Base-by-base conservation (phyloP, 108 stramenopile species). In the Cyclostephanos tholiformis region DNA sequence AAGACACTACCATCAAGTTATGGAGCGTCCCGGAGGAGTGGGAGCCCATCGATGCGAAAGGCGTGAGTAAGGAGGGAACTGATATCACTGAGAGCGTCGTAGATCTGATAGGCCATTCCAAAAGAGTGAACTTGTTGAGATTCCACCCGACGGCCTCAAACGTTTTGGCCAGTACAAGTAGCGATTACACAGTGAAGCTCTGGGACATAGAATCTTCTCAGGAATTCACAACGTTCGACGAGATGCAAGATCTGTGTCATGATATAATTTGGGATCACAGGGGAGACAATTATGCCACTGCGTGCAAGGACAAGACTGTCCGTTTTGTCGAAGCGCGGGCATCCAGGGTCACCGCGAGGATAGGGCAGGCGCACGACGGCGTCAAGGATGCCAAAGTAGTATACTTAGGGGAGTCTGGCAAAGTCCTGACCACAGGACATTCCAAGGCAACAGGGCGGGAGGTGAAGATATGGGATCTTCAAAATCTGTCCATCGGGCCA, bases 381-480 rank as follows among this genome's bases (percentile, higher is more conserved):
- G 79, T 89, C 57, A 98, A 98, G 79, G 88, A 89, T 57, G 85
- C 84, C 51, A 99, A 99, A 83, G 70, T 97, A 29, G 55, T 83
- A 11, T 97, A 85, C 74, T 74, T 98, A 60, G 98, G 97, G 13
- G 85, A 94, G 29, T 68, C 82, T 25, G 97, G 93, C 13, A 98
- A 97, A 71, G 75, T 99, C 35, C 67, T 97, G 25, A 88, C 97
- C 30, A 91, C 92, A 5, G 99, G 99, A 46, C 93, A 97, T 71
- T 96, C 97, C 14, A 89, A 91, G 69, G 86, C 89, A 72, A 86
- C 88, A 46, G 84, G 86, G 46, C 96, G 99, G 43, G 97, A 99
- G 84, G 86, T 99, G 68, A 99, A 99, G 84, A 88, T 98, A 70
- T 99, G 98, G 98, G 99, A 99, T 82, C 79, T 94, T 58, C 86